These are phyloP conservation scores for Ichthyophthirius multifiliis DNA, from an alignment of 169 alveolate genomes.

Conservation along the genomic window DNA sequence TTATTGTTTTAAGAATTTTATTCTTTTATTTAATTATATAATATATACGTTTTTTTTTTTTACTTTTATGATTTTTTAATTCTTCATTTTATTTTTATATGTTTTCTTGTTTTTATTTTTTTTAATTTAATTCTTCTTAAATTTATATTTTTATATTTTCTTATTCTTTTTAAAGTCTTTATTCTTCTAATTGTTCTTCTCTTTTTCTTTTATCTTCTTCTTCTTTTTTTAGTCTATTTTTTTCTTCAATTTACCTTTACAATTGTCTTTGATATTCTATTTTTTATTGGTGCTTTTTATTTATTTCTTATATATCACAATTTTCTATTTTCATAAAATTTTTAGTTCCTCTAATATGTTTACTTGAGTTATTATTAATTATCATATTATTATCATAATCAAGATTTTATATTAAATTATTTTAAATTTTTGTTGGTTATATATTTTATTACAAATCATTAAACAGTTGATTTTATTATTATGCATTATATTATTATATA, in stretches of 20 bases:
- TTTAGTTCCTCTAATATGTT: not conserved
- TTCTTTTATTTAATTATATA: too few species aligned
- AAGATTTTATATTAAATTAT: too few species aligned
- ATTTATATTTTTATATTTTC: not conserved
- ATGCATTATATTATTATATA: too few species aligned
- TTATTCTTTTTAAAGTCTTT: not conserved
- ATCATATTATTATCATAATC: too few species aligned
- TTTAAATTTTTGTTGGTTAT: too few species aligned
- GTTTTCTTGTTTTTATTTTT: not conserved
- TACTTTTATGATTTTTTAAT: not conserved
- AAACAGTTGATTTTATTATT: too few species aligned
- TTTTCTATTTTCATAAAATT: not conserved
- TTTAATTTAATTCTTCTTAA: not conserved
- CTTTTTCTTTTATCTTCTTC: not conserved
- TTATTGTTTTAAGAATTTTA: too few species aligned
- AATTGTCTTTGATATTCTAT: not conserved
- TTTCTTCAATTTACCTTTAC: not conserved
- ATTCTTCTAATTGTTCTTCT: not conserved
- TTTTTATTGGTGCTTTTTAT: not conserved
- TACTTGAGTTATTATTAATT: too few species aligned
- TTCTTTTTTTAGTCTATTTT: not conserved
- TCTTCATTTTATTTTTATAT: not conserved
- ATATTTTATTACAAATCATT: too few species aligned
- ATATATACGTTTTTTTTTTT: conserved; percentile 2
- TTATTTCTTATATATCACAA: not conserved